phyloP scores from a whole-genome alignment of 2,329 filamentous ascomycete species.

The Lachnellula suecica region DNA sequence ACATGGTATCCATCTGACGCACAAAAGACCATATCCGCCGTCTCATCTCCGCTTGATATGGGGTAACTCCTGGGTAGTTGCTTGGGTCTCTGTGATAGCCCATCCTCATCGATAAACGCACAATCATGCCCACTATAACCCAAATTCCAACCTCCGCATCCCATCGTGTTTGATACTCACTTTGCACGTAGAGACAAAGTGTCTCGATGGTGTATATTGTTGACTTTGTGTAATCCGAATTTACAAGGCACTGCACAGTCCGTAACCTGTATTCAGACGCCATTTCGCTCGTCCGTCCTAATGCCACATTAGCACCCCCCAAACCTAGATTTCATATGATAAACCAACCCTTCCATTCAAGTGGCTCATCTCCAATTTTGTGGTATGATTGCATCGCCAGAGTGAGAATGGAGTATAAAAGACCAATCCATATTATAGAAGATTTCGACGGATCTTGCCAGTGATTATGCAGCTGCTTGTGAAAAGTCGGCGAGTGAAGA shows the following conservation, averaged over 20 bases:
- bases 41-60: constrained; percentile 78
- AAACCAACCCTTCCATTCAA: constrained; percentile 68
- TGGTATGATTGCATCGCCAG: constrained; percentile 78
- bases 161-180: constrained; percentile 71
- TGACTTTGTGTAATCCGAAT: constrained; percentile 75
- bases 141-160: constrained; percentile 62
- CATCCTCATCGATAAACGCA: constrained; percentile 52
- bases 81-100: constrained; percentile 73
- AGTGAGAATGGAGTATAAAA: constrained; percentile 75
- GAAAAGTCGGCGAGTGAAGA: constrained; percentile 82
- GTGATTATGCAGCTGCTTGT: constrained; percentile 63
- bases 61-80: constrained; percentile 69
- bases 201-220: constrained; percentile 77
- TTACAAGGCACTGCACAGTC: constrained; percentile 75
- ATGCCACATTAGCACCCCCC: constrained; percentile 5
- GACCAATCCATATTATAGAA: constrained; percentile 73
- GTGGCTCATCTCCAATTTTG: constrained; percentile 76
- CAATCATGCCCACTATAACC: constrained; percentile 52
- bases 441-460: constrained; percentile 75
- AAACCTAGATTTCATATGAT: not conserved
- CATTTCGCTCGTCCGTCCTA: constrained; percentile 50
- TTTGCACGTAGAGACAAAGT: constrained; percentile 71
- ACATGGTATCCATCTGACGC: constrained; percentile 71
- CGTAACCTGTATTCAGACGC: constrained; percentile 66
- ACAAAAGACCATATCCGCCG: constrained; percentile 69